Base-by-base conservation (phyloP, 768 basidiomycete species). In the Candolleomyces eurysporus region DNA sequence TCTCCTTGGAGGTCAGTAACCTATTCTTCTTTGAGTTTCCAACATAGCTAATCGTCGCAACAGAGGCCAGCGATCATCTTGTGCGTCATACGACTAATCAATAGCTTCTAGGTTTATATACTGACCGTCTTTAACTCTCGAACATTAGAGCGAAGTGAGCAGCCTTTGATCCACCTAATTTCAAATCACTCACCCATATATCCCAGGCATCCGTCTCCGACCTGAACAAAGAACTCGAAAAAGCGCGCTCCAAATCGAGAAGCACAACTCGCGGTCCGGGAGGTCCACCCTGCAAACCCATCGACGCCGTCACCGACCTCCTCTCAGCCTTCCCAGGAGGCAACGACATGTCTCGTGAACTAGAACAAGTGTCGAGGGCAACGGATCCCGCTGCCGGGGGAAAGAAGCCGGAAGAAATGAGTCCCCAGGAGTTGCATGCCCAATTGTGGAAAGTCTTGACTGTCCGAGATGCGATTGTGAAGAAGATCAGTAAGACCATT, bases 381-480 rank as follows among this genome's bases (percentile, higher is more conserved):
- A 91, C 56, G 75, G 90, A 14, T 0, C 79, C 84, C 0, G 75
- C 79, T n/a, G 76, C 76, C 10, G 86, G 85, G 0, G 90, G 88
- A 5, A 90, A 87, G 71, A 76, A 79, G 14, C 91, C 94, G 0
- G 85, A 88, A 63, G 84, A 91, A 17, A 92, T 98, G 93, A 86
- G 76, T 56, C 94, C 95, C 4, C 92, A 96, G 73, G 93, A 98
- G 72, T 66, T 96, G 54, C 92, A 95, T 71, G 76, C 83, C 1
- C 85, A 87, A 3, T 75, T 96, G 21, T 96, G 94, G 93, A 85
- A 92, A 74, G 85, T 96, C 6, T 72, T 98, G 70, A 86, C 79
- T 30, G 96, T 96, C 76, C 81, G 93, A 54, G 94, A 96, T 74
- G 85, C 86, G 5, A 85, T 90, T 31, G 81, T 86, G 67, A 95